Evolutionary conservation across 345 rosid genomes (phyloP), one percentile per base, ranked within the genome.

Genomic region (Mercurialis annua): DNA sequence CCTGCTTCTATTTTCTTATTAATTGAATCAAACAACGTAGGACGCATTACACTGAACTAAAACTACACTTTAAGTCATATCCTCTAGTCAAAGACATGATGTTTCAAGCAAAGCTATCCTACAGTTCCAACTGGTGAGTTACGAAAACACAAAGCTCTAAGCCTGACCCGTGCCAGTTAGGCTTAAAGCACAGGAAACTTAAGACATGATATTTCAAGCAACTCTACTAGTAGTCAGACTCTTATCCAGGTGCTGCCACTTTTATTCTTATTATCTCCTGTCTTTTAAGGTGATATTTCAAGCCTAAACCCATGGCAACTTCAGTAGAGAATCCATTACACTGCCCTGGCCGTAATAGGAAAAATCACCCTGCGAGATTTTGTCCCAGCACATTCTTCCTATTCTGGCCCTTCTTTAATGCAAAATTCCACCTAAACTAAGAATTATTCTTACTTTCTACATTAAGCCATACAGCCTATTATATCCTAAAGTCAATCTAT

Each of bases 1-100:
- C n/a, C n/a, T n/a, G n/a, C n/a, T 59, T 10, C 61, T 48, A 68
- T 24, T 60, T 30, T 30, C 23, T 34, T 31, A 51, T 49, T 38
- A 20, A 5, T 12, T 20, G 18, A 26, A 12, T 53, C 23, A 17
- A 55, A 66, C 23, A 75, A 40, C 33, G 18, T n/a, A 30, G 40
- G 27, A 17, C 21, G n/a, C 16, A 29, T 8, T 11, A 23, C 3
- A 43, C 51, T 17, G 26, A 60, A 67, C 10, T 38, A 38, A 18
- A 20, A 42, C 18, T 60, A 30, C 0, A 36, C 34, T 51, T 49
- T 40, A 48, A 14, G 24, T 17, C 31, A 51, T 18, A 65, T 29
- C 33, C 67, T 23, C 61, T 27, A 52, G 50, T 17, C 23, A 27
- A 44, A 53, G 17, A 21, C 56, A 63, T 56, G 27, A 29, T 11